Evolutionary conservation across 2,329 filamentous ascomycete genomes (phyloP).

Genomic region (Gaeumannomyces tritici): DNA sequence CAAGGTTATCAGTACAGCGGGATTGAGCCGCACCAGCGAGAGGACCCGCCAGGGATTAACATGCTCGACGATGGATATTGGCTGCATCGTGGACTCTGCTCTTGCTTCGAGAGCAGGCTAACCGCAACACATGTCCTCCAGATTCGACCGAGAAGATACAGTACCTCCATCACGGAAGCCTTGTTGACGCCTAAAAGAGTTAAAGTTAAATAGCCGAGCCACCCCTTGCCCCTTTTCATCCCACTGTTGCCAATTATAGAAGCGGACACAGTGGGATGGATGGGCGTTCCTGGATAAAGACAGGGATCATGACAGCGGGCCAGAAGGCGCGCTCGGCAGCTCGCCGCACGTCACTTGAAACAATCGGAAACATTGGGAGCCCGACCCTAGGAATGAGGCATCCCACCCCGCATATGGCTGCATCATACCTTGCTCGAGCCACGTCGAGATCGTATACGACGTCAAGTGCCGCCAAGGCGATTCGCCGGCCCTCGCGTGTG

Average conservation of each 20-base stretch:
- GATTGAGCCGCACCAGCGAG: too few species aligned
- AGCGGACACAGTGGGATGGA: not conserved
- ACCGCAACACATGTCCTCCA: not conserved
- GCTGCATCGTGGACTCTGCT: too few species aligned
- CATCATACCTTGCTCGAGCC: too few species aligned
- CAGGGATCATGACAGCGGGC: too few species aligned
- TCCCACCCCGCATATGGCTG: too few species aligned
- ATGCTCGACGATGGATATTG: too few species aligned
- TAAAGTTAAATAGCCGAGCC: not conserved
- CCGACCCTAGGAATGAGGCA: too few species aligned
- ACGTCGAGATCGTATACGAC: not conserved
- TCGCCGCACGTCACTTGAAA: too few species aligned
- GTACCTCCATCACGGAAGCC: not conserved
- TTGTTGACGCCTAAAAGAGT: not conserved
- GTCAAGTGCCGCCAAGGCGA: not conserved
- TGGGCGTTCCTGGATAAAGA: not conserved
- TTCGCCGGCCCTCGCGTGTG: not conserved
- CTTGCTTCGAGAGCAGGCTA: not conserved
- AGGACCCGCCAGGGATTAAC: too few species aligned
- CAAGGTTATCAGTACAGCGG: too few species aligned
- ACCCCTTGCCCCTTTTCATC: not conserved
- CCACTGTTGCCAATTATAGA: not conserved
- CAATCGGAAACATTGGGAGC: not conserved
- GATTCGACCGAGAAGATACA: not conserved
- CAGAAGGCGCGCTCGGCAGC: not conserved